Percentiles rank a stretch among this genome's conserved stretches.
Evolutionary conservation across 305 asterid species (phyloP).

Genomic region (Caryopteris hybrid): DNA sequence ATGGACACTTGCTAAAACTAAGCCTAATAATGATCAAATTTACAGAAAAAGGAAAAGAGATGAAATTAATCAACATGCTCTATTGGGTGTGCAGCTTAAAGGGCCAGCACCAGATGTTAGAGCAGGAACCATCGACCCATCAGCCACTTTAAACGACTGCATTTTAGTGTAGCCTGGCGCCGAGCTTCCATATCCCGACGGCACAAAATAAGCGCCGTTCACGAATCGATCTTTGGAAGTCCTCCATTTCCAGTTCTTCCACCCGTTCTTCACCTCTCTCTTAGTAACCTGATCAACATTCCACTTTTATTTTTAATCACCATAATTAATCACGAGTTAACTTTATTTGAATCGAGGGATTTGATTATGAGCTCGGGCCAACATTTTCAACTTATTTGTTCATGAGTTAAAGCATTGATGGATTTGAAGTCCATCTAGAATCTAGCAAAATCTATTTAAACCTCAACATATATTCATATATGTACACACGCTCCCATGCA

Average conservation of each 20-base stretch:
- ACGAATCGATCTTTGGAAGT: conserved; percentile 60
- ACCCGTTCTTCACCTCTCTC: conserved; percentile 52
- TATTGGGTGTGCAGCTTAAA: conserved; percentile 31
- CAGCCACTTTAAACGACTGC: conserved; percentile 55
- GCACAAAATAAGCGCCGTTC: conserved; percentile 80
- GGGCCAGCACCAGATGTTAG: conserved; percentile 65
- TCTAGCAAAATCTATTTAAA: no score
- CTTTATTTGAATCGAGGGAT: no score
- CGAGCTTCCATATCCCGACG: conserved; percentile 69
- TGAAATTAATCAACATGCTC: conserved; percentile 24
- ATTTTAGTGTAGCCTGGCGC: conserved; percentile 45
- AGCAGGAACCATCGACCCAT: conserved; percentile 59
- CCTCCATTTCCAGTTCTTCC: conserved; percentile 88
- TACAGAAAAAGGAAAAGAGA: background rate
- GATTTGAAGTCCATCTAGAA: background rate
- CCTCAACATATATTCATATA: no score
- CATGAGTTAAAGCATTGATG: no score
- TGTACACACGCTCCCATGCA: no score
- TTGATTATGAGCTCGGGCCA: no score
- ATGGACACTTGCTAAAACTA: no score
- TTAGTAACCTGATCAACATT: conserved; percentile 53
- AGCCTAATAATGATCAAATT: no score
- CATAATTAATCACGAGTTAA: no score
- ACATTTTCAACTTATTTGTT: no score
- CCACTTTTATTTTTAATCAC: background rate